Percentiles rank a stretch among this genome's conserved stretches.
Conservation (phyloP, 805 yeast species). For the Crinitomyces ghanaensis region DNA sequence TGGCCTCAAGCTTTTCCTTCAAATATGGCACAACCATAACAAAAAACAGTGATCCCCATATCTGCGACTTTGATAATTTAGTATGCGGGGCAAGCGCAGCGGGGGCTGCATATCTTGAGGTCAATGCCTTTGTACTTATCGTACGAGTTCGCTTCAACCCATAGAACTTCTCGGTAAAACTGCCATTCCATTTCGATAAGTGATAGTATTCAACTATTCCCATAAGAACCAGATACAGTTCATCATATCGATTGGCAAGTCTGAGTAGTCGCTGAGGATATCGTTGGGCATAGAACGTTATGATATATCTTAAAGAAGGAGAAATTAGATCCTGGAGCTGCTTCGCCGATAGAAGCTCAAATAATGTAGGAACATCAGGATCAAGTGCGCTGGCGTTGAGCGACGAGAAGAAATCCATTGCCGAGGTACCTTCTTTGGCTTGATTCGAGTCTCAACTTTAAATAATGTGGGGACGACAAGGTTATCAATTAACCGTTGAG, state of each 20-base stretch:
- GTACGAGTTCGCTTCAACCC: slow-evolving; percentile 58
- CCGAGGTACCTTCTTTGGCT: too few species aligned
- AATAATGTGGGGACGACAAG: too few species aligned
- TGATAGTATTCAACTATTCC: slow-evolving; percentile 62
- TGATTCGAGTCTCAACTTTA: too few species aligned
- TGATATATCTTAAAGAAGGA: slow-evolving; percentile 69
- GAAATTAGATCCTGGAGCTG: slow-evolving; percentile 69
- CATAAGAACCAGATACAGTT: slow-evolving; percentile 49
- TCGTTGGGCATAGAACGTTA: slow-evolving; percentile 69
- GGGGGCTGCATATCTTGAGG: slow-evolving; percentile 23
- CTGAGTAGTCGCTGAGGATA: slow-evolving; percentile 60
- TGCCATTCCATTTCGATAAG: slow-evolving; percentile 62
- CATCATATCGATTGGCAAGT: slow-evolving; percentile 64
- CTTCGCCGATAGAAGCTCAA: slow-evolving; percentile 73
- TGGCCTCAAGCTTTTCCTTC: slow-evolving; percentile 51
- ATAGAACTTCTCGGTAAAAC: slow-evolving; percentile 86
- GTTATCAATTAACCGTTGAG: too few species aligned
- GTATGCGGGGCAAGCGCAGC: slow-evolving; percentile 38
- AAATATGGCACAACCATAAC: slow-evolving; percentile 59
- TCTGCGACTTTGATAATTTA: slow-evolving; percentile 43
- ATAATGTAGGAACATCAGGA: slow-evolving; percentile 70
- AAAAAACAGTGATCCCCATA: slow-evolving; percentile 37
- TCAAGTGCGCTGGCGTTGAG: slow-evolving; percentile 68
- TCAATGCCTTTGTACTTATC: slow-evolving; percentile 20
- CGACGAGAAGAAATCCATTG: slow-evolving; percentile 74